These are phyloP conservation scores for Acer negundo DNA, from an alignment of 345 rosid species.

Conservation along the genomic window DNA sequence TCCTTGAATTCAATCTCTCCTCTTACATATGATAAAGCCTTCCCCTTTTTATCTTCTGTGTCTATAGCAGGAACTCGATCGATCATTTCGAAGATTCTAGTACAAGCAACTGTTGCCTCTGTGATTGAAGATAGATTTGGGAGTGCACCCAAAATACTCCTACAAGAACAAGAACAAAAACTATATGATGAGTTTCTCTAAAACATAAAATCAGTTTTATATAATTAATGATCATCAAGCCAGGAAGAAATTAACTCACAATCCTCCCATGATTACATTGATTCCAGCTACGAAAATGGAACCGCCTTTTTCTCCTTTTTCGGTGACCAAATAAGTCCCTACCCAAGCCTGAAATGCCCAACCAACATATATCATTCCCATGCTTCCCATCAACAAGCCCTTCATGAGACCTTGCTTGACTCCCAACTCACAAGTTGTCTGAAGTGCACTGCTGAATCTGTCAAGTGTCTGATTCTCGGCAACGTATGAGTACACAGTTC, in stretches of 20 bases:
- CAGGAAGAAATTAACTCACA: conserved; percentile 38
- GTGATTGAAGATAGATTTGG: conserved; percentile 63
- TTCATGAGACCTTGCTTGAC: conserved; percentile 61
- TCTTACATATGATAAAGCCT: conserved; percentile 63
- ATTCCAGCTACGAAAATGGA: conserved; percentile 57
- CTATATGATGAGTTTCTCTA: too few species aligned
- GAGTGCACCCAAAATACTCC: conserved; percentile 58
- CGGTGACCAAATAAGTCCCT: conserved; percentile 59
- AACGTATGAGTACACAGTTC: conserved; percentile 60
- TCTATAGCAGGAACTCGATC: conserved; percentile 54
- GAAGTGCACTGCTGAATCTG: conserved; percentile 50
- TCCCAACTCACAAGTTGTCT: conserved; percentile 53
- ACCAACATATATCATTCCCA: conserved; percentile 63
- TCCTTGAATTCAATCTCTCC: conserved; percentile 61
- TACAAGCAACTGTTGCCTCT: conserved; percentile 53
- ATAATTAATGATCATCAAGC: neutral
- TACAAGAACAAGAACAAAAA: conserved; percentile 24
- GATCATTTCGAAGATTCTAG: conserved; percentile 52
- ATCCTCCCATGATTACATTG: conserved; percentile 66
- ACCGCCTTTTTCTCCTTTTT: conserved; percentile 61
- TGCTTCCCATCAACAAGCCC: conserved; percentile 71
- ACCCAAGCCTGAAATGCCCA: conserved; percentile 75
- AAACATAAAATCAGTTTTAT: too few species aligned
- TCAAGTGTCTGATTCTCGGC: conserved; percentile 53
- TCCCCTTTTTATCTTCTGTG: conserved; percentile 55